phyloP scores from a whole-genome alignment of 2,329 filamentous ascomycete genomes.

The Paecilomyces sp. region DNA sequence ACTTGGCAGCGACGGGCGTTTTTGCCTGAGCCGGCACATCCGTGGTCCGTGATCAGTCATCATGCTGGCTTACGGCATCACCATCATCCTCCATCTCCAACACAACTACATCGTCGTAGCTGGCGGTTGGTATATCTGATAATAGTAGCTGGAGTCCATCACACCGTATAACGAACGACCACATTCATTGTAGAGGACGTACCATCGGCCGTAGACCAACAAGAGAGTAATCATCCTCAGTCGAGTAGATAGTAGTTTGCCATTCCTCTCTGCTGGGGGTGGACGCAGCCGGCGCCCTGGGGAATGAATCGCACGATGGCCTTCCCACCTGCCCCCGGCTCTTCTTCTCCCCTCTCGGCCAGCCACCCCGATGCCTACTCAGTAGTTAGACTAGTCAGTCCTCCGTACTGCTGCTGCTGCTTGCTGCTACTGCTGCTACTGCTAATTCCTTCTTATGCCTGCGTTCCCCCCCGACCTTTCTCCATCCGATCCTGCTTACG shows the following conservation, averaged over 20 bases:
- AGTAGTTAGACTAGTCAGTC: too few relatives aligned
- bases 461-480: neutral
- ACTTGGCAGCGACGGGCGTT: neutral
- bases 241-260: too few relatives aligned
- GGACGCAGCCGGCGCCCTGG: too few relatives aligned
- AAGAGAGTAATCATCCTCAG: too few relatives aligned
- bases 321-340: neutral
- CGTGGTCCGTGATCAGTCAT: neutral
- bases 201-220: too few relatives aligned
- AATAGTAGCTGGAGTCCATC: too few relatives aligned
- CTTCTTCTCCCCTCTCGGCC: neutral
- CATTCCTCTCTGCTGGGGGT: too few relatives aligned
- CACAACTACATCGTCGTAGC: neutral
- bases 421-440: neutral
- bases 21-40: neutral
- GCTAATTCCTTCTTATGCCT: neutral
- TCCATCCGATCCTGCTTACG: conserved; percentile 14
- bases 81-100: neutral
- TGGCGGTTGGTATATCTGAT: too few relatives aligned
- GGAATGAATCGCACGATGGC: too few relatives aligned
- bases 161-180: too few relatives aligned
- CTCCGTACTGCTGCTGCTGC: too few relatives aligned
- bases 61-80: neutral
- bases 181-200: too few relatives aligned
- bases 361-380: neutral